phyloP scores from a whole-genome alignment of 441 rosid species.

The Populus hybrid region DNA sequence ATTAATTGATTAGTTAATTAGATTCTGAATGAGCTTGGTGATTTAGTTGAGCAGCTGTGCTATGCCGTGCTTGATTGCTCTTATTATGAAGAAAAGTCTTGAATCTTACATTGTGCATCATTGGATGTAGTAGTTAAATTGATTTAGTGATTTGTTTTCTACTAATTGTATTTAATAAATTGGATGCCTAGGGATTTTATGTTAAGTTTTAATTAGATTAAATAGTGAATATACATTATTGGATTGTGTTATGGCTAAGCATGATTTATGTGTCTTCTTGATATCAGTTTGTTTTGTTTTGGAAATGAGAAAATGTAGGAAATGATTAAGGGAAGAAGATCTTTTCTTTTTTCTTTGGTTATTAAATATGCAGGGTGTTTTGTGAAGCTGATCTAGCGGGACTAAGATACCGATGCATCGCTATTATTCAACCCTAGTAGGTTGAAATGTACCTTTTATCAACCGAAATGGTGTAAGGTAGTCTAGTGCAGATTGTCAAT shows the following conservation, averaged over 20 bases:
- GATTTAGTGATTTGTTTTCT: not conserved
- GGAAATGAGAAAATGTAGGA: not conserved
- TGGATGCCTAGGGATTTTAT: not conserved
- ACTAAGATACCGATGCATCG: not conserved
- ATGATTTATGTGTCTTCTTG: not conserved
- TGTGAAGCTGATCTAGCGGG: not conserved
- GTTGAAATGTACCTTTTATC: not conserved
- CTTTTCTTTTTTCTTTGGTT: not conserved
- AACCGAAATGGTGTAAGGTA: not conserved
- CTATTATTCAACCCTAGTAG: not conserved
- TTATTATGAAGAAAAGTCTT: slow-evolving; percentile 6
- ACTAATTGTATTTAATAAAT: not conserved
- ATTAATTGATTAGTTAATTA: not conserved
- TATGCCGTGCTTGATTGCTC: slow-evolving; percentile 16
- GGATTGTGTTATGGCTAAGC: not conserved
- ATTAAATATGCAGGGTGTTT: not conserved
- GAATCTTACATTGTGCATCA: slow-evolving; percentile 21
- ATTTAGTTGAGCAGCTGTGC: not conserved
- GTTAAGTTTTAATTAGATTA: too few species aligned
- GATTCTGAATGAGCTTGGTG: not conserved
- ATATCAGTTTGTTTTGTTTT: not conserved
- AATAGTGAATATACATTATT: not conserved
- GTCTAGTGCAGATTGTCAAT: not conserved
- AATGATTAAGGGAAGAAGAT: not conserved
- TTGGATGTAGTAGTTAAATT: not conserved